A percentile compares a stretch with the other conserved stretches of the same genome.
These are phyloP conservation scores for Backusella liffmaniae DNA, from an alignment of 192 early-diverging fungal species.

Conservation along the genomic window DNA sequence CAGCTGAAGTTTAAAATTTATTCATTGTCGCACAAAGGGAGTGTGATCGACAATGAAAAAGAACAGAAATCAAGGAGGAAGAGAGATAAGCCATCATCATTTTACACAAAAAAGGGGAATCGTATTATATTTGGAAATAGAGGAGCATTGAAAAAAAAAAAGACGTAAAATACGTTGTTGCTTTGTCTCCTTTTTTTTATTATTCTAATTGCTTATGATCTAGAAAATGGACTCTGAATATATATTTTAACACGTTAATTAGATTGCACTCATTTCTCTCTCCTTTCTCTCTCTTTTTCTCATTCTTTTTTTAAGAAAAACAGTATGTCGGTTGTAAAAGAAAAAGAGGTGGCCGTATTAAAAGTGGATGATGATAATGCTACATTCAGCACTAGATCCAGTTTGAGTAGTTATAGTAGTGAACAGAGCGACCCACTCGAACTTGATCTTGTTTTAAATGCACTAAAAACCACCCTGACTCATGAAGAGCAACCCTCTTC, in stretches of 20 bases:
- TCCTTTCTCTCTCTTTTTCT: background rate
- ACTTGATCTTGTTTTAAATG: constrained; percentile 11
- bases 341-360: background rate
- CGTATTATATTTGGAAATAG: background rate
- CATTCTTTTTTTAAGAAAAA: background rate
- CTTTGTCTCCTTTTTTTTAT: background rate
- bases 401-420: background rate
- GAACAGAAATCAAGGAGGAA: background rate
- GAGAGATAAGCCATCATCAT: background rate
- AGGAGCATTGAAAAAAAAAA: background rate
- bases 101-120: background rate
- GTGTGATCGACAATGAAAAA: background rate
- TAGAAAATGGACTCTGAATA: background rate
- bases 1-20: background rate
- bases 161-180: background rate
- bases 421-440: background rate
- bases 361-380: background rate
- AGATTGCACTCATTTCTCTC: background rate
- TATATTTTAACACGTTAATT: constrained; percentile 3
- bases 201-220: background rate
- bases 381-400: background rate
- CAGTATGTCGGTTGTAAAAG: background rate
- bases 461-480: background rate
- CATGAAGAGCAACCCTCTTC: background rate
- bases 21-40: background rate